phyloP scores from a whole-genome alignment of 2,329 filamentous ascomycete genomes.

The Sarocladiaceae sp. region DNA sequence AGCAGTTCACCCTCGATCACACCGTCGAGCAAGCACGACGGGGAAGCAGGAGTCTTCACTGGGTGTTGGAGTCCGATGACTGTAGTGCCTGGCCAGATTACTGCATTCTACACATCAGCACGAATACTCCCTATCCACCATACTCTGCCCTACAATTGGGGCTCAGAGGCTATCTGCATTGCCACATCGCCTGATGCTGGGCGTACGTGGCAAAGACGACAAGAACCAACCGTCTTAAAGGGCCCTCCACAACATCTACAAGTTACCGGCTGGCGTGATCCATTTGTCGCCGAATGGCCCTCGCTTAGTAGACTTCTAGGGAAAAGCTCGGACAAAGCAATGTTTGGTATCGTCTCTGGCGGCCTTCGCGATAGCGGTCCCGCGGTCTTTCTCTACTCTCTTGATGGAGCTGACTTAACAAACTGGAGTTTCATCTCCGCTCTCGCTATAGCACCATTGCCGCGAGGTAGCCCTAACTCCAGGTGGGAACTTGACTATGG shows the following conservation, averaged over 20 bases:
- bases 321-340: neutral
- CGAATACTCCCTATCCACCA: conserved; percentile 1
- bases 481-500: neutral
- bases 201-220: neutral
- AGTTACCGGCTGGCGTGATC: conserved; percentile 6
- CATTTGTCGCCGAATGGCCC: neutral
- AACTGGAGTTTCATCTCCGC: neutral
- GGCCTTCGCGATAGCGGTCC: neutral
- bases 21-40: neutral
- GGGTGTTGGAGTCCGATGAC: neutral
- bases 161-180: neutral
- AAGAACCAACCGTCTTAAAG: neutral
- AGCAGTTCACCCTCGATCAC: neutral
- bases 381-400: neutral
- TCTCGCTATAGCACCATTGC: neutral
- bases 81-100: neutral
- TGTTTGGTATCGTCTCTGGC: neutral
- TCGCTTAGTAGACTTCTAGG: neutral
- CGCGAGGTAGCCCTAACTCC: neutral
- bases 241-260: neutral
- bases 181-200: neutral
- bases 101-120: neutral
- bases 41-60: neutral
- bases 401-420: neutral
- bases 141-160: conserved; percentile 1